Conservation (phyloP, 345 rosid genomes). For the Garcia nutans region DNA sequence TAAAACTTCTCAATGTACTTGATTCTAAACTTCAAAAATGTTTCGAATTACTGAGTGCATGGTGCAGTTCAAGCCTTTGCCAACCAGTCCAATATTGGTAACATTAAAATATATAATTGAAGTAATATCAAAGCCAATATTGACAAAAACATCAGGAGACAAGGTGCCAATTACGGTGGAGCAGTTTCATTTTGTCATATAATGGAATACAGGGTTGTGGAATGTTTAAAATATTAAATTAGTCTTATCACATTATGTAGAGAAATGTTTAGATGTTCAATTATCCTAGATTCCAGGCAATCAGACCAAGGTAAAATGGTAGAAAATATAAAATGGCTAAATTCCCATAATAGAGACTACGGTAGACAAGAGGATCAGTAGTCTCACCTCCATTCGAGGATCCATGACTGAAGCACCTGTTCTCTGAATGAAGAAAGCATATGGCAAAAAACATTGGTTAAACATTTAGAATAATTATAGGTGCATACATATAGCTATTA, state of each 20-base stretch:
- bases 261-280: background rate
- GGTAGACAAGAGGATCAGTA: background rate
- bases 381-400: constrained; percentile 58
- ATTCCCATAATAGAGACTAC: background rate
- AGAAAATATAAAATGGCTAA: background rate
- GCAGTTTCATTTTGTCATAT: background rate
- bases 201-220: background rate
- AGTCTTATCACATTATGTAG: background rate
- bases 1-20: background rate
- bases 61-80: background rate
- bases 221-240: background rate
- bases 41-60: background rate
- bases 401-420: constrained; percentile 10
- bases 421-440: constrained; percentile 9
- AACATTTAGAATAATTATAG: background rate
- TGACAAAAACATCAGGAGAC: background rate
- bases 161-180: background rate
- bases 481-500: background rate
- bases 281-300: background rate
- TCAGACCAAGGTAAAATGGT: background rate
- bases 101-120: background rate
- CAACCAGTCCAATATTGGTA: background rate
- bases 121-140: background rate
- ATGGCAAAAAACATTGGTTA: background rate
- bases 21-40: no score